Evolutionary conservation across 1,284 basidiomycete species (phyloP).

Genomic region (Tilletia walkeri): DNA sequence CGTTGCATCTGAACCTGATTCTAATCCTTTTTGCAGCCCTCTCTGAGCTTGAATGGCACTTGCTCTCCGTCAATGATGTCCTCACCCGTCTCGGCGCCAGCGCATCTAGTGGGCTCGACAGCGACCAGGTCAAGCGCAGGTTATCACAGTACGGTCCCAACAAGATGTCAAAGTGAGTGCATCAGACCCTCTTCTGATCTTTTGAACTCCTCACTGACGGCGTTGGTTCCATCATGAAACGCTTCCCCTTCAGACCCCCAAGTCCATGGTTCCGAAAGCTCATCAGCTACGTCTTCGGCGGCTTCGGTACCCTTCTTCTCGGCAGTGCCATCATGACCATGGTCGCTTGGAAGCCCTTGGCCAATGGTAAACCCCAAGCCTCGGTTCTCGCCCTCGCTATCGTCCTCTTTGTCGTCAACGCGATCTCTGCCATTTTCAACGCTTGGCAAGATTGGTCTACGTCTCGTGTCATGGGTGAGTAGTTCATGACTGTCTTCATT

Average conservation of each 20-base stretch:
- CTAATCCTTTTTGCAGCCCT: constrained; percentile 5
- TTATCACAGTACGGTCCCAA: constrained; percentile 61
- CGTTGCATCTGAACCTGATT: background rate
- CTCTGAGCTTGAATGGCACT: constrained; percentile 64
- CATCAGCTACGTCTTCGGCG: constrained; percentile 63
- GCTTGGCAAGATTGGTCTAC: constrained; percentile 57
- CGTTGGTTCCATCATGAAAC: background rate
- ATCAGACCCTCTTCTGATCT: background rate
- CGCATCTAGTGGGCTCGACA: constrained; percentile 59
- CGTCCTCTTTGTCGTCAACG: constrained; percentile 57
- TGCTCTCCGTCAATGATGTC: constrained; percentile 59
- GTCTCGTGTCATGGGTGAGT: constrained; percentile 31
- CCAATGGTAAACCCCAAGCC: constrained; percentile 61
- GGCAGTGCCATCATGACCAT: constrained; percentile 60
- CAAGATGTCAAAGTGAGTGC: constrained; percentile 57
- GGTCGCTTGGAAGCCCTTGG: constrained; percentile 62
- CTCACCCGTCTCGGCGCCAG: constrained; percentile 58
- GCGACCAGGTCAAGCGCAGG: constrained; percentile 61
- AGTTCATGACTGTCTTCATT: background rate
- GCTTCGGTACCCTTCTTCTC: constrained; percentile 65
- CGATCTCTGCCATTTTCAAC: constrained; percentile 60
- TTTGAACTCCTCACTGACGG: background rate
- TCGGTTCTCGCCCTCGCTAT: constrained; percentile 60
- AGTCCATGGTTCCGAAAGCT: constrained; percentile 61
- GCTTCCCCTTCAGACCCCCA: constrained; percentile 48